Evolutionary conservation across 2,329 filamentous ascomycete species (phyloP), one percentile per base, ranked within the genome.

Genomic region (Aspergillus arachidicola): DNA sequence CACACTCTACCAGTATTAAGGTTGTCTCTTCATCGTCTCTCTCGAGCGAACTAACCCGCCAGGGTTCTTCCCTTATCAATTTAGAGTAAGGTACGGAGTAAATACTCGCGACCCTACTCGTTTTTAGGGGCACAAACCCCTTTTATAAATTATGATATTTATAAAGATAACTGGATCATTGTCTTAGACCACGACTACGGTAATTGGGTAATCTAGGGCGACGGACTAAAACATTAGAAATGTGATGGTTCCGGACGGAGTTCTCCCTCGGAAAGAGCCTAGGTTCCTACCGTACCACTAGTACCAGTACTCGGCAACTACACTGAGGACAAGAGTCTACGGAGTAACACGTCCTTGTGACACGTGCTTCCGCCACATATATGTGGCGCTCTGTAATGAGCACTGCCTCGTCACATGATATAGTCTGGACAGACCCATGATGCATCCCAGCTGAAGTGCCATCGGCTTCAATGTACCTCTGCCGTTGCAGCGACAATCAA

Each of bases 101-200:
- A 38, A n/a, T 38, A 26, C 11, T 54, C 19, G 6, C 51, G 10
- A 16, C 23, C 36, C 32, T 36, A 16, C 34, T 36, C 34, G 12
- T 23, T 26, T 36, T 54, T 54, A 21, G 10, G 30, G 34, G 19
- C n/a, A 19, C 4, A 55, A 23, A 3, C 51, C 51, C 51, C 51
- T 55, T 23, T 55, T 55, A 38, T 55, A 41, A 28, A 28, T 28
- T 28, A 6, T 28, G 26, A 41, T 19, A 10, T n/a, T 10, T 19
- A 41, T 41, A 55, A 55, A 11, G 36, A 38, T n/a, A 55, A 38
- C 11, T 55, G 51, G 38, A 55, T 55, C 32, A 55, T 55, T 55
- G 51, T 55, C 51, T 55, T 19, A 36, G 23, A 19, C 6, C 4
- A 12, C 32, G 32, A 28, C 26, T 19, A 54, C 14, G 51, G 19